Conservation (phyloP, 2,329 filamentous ascomycete genomes). For the Penicillium sp. region DNA sequence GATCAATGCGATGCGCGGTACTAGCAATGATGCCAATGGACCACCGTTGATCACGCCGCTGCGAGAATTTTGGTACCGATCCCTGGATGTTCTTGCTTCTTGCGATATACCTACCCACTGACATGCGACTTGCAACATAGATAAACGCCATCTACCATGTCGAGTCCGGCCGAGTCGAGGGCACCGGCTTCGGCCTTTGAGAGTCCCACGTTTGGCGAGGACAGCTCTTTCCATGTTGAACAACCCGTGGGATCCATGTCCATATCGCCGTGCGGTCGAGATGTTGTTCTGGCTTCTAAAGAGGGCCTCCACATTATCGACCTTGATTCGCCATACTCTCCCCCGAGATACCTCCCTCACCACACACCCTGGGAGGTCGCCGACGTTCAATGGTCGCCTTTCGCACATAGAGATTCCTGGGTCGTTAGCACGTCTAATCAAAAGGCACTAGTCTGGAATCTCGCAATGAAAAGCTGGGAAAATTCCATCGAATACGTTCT, state of each 20-base stretch:
- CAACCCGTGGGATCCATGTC: constrained; percentile 80
- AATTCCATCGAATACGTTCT: constrained; percentile 86
- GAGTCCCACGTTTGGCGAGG: constrained; percentile 80
- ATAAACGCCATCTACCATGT: constrained; percentile 20
- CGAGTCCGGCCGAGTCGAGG: constrained; percentile 33
- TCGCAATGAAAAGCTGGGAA: constrained; percentile 65
- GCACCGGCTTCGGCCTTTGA: constrained; percentile 62
- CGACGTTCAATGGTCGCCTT: constrained; percentile 95
- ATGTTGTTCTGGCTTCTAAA: constrained; percentile 85
- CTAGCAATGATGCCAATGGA: neutral
- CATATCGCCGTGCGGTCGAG: constrained; percentile 85
- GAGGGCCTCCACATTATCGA: constrained; percentile 90
- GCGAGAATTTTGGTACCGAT: neutral
- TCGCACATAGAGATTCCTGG: constrained; percentile 85
- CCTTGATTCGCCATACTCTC: constrained; percentile 81
- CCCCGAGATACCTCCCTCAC: constrained; percentile 78
- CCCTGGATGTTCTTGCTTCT: neutral
- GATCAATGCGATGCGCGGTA: constrained; percentile 2
- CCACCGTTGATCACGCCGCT: neutral
- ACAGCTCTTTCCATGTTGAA: constrained; percentile 79
- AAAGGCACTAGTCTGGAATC: constrained; percentile 89
- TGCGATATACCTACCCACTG: neutral
- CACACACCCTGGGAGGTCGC: constrained; percentile 91
- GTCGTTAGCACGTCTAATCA: constrained; percentile 92
- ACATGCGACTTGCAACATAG: constrained; percentile 9